Evolutionary conservation across 164 flowering plant species (phyloP), one percentile per base, ranked within the genome.

Genomic region (Chimonanthus salicifolius): DNA sequence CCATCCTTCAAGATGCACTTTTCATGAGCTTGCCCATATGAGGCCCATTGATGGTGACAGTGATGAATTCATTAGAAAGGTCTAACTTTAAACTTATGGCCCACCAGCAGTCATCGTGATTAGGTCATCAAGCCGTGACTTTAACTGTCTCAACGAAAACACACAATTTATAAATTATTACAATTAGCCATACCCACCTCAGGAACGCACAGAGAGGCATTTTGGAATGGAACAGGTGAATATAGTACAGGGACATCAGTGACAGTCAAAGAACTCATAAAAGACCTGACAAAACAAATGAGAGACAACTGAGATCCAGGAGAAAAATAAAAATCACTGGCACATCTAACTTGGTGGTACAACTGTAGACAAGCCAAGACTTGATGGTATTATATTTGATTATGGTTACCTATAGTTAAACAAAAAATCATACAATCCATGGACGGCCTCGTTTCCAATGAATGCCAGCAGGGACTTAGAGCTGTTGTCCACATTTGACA

Each of bases 161-260:
- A 33, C 33, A 33, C 33, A 33, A 0, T 33, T 33, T 0, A 33
- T 33, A 33, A 33, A 33, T 33, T 33, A 33, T 33, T 1, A 33
- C 33, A 54, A 54, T 54, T 68, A 54, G 43, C 47, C 16, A 16
- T n/a, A 79, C 90, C 63, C 33, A 90, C 98, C 97, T 92, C 89
- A 20, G 98, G 98, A 78, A 86, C 72, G 79, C 84, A 87, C 74
- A 90, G 72, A 67, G 98, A 87, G 71, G 96, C 94, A 90, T 94
- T 92, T 63, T 83, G 86, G 80, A 96, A 96, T 63, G 89, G 90
- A 58, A 88, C 83, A 18, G 97, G 97, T 64, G 98, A 85, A 83
- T 84, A 91, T 62, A 96, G 74, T 43, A 85, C 64, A 58, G 99
- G 99, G 70, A 96, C 97, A 87, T 96, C 99, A 72, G 69, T 69